Base-by-base conservation (phyloP, 2,329 filamentous ascomycete genomes). In the Aspergillus tamarii region DNA sequence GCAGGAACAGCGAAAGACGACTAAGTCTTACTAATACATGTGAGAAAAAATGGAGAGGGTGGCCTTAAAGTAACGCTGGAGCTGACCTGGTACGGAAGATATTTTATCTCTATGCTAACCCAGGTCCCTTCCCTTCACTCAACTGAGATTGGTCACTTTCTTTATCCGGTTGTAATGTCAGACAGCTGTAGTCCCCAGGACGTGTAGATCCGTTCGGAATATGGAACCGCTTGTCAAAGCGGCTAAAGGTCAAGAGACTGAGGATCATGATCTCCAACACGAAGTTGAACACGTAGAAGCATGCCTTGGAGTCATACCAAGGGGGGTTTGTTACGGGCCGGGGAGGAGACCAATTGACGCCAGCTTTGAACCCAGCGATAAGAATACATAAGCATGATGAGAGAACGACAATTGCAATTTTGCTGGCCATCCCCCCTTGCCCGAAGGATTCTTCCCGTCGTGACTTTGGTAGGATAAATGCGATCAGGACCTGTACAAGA, bases 261-360 rank as follows among this genome's bases (percentile, higher is more conserved):
- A 94, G 84, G 43, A 93, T 87, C 28, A 90, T 73, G 46, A 94
- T 80, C 77, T 96, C 93, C 43, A 94, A 82, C 19, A 81, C 81
- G 73, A 91, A 96, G 79, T 92, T 91, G 81, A 95, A 91, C 73
- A 88, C 79, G 80, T 95, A 96, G 81, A 93, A 96, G 70, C 86
- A 87, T 1, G 88, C 85, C 74, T 89, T 91, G 72, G 81, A 81
- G 70, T 92, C 85, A 74, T 89, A 94, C 85, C 89, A 91, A 6
- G 88, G 89, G 2, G 91, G 88, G 62, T 87, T 48, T 12, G 52
- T 80, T 61, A 72, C 70, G 4, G 82, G 86, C 32, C 83, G 84
- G 28, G 80, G 78, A 0, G 81, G 73, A 61, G 82, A 81, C 76
- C 84, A 92, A 32, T 74, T 79, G 1, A 85, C 86, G 19, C 84